Percentiles rank a stretch among this genome's conserved stretches.
Evolutionary conservation across 2,329 filamentous ascomycete species (phyloP).

Genomic region (Talaromyces sp.): DNA sequence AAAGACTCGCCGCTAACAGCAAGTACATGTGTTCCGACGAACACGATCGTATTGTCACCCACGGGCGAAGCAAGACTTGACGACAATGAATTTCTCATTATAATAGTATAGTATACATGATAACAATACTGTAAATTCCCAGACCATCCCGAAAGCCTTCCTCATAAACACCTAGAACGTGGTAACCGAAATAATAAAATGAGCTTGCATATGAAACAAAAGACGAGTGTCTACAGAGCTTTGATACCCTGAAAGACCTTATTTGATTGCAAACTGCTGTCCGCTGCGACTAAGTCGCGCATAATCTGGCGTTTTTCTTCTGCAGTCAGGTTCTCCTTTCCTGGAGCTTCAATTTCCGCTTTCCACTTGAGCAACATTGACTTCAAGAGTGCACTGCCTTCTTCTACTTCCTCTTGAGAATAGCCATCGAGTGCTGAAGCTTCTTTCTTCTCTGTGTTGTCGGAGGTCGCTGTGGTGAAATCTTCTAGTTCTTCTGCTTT

Average conservation of each 20-base stretch:
- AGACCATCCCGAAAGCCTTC: neutral
- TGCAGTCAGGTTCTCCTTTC: constrained; percentile 55
- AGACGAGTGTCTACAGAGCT: constrained; percentile 34
- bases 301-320: constrained; percentile 76
- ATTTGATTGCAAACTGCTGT: constrained; percentile 62
- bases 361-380: constrained; percentile 83
- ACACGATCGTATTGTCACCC: neutral
- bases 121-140: neutral
- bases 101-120: neutral
- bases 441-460: constrained; percentile 48
- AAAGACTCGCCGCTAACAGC: neutral
- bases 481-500: constrained; percentile 98
- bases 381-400: constrained; percentile 82
- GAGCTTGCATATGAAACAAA: neutral
- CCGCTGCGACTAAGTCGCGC: constrained; percentile 71
- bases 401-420: constrained; percentile 80
- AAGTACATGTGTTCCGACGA: neutral
- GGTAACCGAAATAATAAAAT: neutral
- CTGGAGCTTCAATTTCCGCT: constrained; percentile 62
- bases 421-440: constrained; percentile 47
- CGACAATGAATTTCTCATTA: neutral
- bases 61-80: neutral
- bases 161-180: neutral
- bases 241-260: constrained; percentile 51
- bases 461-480: constrained; percentile 53